Evolutionary conservation across 129 eudicot species (phyloP).

Genomic region (Chrysanthemum makinoi): DNA sequence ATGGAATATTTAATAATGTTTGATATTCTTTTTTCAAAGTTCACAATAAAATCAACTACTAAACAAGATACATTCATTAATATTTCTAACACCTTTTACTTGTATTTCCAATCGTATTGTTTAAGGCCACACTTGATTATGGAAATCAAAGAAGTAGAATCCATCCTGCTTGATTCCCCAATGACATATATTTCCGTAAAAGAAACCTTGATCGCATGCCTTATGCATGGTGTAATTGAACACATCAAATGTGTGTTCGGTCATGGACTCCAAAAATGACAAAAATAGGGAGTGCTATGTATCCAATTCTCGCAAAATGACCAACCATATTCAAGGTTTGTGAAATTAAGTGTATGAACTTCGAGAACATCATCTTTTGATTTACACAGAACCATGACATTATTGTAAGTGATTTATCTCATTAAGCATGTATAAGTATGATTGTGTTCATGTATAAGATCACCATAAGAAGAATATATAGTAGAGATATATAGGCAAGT

Average conservation of each 20-base stretch:
- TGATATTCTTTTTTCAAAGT: neutral
- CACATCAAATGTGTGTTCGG: slow-evolving; percentile 21
- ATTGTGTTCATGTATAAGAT: too few relatives aligned
- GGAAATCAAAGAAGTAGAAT: too few relatives aligned
- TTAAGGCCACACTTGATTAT: too few relatives aligned
- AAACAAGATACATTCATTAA: neutral
- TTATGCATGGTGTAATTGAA: slow-evolving; percentile 26
- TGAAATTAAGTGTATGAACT: slow-evolving; percentile 29
- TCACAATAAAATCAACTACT: neutral
- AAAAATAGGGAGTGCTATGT: slow-evolving; percentile 18
- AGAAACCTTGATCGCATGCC: slow-evolving; percentile 17
- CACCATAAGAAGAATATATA: too few relatives aligned
- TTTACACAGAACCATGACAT: too few relatives aligned
- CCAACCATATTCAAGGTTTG: slow-evolving; percentile 28
- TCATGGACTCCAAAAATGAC: slow-evolving; percentile 16
- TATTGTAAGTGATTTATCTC: too few relatives aligned
- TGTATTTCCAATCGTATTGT: slow-evolving; percentile 4
- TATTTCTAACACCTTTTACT: neutral
- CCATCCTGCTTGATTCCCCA: slow-evolving; percentile 30
- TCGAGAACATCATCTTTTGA: slow-evolving; percentile 21
- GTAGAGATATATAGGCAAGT: too few relatives aligned
- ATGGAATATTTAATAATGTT: neutral
- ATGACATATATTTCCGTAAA: slow-evolving; percentile 2
- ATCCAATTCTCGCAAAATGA: slow-evolving; percentile 23
- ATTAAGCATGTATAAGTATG: neutral